Evolutionary conservation across 371 early-diverging fungal species (phyloP).

Genomic region (Rhizopus arrhizus): DNA sequence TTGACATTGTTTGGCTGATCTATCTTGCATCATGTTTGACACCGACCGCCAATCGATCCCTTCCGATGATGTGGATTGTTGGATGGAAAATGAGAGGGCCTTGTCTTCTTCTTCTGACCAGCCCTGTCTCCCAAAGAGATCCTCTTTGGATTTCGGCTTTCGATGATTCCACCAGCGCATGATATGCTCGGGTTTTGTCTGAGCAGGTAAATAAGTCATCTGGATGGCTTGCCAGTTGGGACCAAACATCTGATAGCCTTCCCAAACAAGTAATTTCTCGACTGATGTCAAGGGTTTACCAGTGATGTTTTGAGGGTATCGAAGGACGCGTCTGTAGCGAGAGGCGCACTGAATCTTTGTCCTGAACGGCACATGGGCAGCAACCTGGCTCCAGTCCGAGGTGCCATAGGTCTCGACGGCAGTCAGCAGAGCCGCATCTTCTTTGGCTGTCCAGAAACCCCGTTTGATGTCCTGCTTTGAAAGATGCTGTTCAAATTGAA

Average conservation of each 20-base stretch:
- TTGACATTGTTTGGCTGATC: constrained; percentile 32
- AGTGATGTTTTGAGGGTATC: constrained; percentile 5
- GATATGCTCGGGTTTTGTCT: constrained; percentile 37
- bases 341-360: constrained; percentile 23
- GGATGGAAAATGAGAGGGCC: constrained; percentile 29
- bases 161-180: constrained; percentile 36
- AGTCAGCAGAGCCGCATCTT: constrained; percentile 17
- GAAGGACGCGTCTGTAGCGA: constrained; percentile 29
- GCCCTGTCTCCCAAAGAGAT: not conserved
- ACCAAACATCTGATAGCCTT: constrained; percentile 52
- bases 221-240: constrained; percentile 43
- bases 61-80: constrained; percentile 5
- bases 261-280: constrained; percentile 33
- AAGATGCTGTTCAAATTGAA: constrained; percentile 16
- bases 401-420: constrained; percentile 18
- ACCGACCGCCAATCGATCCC: constrained; percentile 28
- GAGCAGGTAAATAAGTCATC: constrained; percentile 39
- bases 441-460: constrained; percentile 27
- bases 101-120: constrained; percentile 42
- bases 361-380: constrained; percentile 13
- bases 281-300: constrained; percentile 21
- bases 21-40: constrained; percentile 29
- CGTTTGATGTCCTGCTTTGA: not conserved
- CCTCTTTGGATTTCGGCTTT: not conserved
- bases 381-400: constrained; percentile 17